Percentiles rank a stretch among this genome's conserved stretches.
Evolutionary conservation across 805 yeast species (phyloP).

Genomic region (Isabelozyma gotoi): DNA sequence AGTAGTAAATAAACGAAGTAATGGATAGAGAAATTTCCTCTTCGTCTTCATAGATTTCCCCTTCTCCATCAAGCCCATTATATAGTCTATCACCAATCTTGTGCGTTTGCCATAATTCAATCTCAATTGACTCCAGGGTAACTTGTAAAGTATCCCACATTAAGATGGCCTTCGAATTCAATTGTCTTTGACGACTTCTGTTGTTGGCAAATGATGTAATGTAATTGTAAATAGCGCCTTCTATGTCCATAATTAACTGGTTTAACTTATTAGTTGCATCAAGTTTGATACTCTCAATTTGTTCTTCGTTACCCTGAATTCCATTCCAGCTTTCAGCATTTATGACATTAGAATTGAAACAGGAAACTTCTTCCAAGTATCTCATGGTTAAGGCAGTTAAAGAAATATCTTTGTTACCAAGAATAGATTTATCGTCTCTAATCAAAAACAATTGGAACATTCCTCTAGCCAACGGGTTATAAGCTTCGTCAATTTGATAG

Average conservation of each 20-base stretch:
- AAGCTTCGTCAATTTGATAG: constrained; percentile 15
- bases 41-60: constrained; percentile 8
- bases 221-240: constrained; percentile 39
- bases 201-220: constrained; percentile 47
- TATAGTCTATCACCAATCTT: constrained; percentile 36
- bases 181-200: constrained; percentile 80
- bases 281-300: constrained; percentile 4
- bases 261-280: constrained; percentile 12
- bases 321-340: constrained; percentile 21
- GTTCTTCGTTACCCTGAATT: constrained; percentile 11
- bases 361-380: constrained; percentile 45
- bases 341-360: constrained; percentile 33
- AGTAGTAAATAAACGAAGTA: constrained; percentile 65
- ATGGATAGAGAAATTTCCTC: constrained; percentile 57
- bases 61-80: background rate
- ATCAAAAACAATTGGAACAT: constrained; percentile 60
- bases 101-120: constrained; percentile 32
- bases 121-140: constrained; percentile 64
- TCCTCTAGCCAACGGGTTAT: constrained; percentile 58
- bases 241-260: constrained; percentile 44
- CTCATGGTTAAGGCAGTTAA: constrained; percentile 24
- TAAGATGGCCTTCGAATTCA: constrained; percentile 51
- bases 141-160: constrained; percentile 84
- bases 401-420: constrained; percentile 44
- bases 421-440: constrained; percentile 58